A percentile compares a stretch with the other conserved stretches of the same genome.
phyloP scores from a whole-genome alignment of 2,329 filamentous ascomycete species.

The Escovopsis sp. region DNA sequence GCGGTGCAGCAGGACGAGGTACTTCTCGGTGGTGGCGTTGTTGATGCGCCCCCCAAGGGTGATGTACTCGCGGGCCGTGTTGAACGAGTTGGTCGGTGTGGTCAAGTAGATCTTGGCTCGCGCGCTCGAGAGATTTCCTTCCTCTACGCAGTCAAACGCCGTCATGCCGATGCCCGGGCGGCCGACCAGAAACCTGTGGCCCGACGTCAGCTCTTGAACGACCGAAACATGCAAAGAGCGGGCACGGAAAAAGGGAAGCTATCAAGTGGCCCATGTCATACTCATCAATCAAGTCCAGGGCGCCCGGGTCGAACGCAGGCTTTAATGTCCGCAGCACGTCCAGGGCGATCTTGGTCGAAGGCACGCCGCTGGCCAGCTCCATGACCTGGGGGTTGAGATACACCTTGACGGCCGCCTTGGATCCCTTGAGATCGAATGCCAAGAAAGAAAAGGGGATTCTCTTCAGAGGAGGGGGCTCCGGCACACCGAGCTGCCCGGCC shows the following conservation, averaged over 20 bases:
- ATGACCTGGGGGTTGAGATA: slow-evolving; percentile 7
- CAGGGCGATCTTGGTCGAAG: background rate
- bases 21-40: slow-evolving; percentile 3
- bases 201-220: too few relatives aligned
- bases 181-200: slow-evolving; percentile 2
- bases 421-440: slow-evolving; percentile 6
- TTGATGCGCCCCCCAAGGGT: slow-evolving; percentile 5
- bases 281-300: slow-evolving; percentile 5
- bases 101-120: slow-evolving; percentile 7
- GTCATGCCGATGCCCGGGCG: slow-evolving; percentile 2
- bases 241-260: too few relatives aligned
- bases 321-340: slow-evolving; percentile 1
- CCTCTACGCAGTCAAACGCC: slow-evolving; percentile 6
- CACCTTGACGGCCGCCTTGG: slow-evolving; percentile 3
- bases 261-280: background rate
- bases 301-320: slow-evolving; percentile 2
- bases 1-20: slow-evolving; percentile 1
- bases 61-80: slow-evolving; percentile 5
- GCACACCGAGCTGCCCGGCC: background rate
- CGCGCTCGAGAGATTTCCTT: slow-evolving; percentile 4
- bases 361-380: slow-evolving; percentile 2
- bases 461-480: background rate
- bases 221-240: too few relatives aligned
- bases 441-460: slow-evolving; percentile 5
- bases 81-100: slow-evolving; percentile 6